Evolutionary conservation across 192 early-diverging fungal species (phyloP), one percentile per base, ranked within the genome.

Genomic region (Mortierella hygrophila): DNA sequence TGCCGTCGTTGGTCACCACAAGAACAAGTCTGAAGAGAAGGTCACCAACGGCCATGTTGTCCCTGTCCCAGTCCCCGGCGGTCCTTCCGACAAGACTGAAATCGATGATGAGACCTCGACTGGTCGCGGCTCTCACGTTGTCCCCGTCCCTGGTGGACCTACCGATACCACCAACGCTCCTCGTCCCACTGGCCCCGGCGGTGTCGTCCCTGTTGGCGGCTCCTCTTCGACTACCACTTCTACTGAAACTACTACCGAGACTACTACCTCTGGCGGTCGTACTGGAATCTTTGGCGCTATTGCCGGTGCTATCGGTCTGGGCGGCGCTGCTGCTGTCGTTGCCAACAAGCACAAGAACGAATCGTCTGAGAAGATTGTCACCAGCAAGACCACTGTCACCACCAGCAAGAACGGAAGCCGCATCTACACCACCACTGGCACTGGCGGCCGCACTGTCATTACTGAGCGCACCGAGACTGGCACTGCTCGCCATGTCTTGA

Each of bases 381-480:
- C 83, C 26, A 76, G 68, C 70, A 85, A 80, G 68, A 86, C 84
- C 38, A 86, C 79, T 68, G 79, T 81, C 49, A 86, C 84, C n/a
- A 80, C 78, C 41, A 77, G 68, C 52, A 81, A 77, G 79, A 77
- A 72, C 44, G 84, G 84, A 32, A 42, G 65, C 71, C 73, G 74
- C 23, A 72, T 86, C 70, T 86, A 72, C 72, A 86, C 84, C 46
- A 86, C 84, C 41, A 74, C 79, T n/a, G 84, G 84, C 46, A 72
- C 84, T 74, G 79, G 79, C 38, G 84, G 84, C 26, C 84, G 79
- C 63, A 86, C 84, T 46, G 79, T 86, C 41, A 49, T 70, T 18
- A 81, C 84, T 80, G 84, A 86, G 32, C 63, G 52, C 37, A 73
- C 74, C 65, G 84, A 86, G 54, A 77, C 75, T 75, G 84, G 84